phyloP scores from a whole-genome alignment of 208 protist genomes.

The Leishmania guyanensis region DNA sequence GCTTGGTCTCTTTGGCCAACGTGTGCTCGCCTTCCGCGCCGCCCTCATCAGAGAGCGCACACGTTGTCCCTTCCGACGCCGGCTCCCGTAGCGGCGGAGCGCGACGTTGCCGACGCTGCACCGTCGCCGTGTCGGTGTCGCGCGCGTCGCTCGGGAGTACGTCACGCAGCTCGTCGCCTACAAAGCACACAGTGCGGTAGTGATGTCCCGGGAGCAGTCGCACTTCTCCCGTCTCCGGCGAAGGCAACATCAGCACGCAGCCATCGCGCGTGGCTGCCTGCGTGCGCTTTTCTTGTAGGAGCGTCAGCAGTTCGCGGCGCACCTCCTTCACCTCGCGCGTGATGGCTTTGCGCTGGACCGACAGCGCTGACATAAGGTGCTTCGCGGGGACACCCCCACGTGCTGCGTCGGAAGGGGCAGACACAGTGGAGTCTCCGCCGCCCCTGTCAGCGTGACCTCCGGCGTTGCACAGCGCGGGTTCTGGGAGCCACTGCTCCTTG shows the following conservation, averaged over 20 bases:
- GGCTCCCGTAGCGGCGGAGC: neutral
- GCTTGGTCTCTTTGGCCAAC: neutral
- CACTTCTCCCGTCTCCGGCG: slow-evolving; percentile 47
- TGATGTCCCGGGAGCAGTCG: slow-evolving; percentile 44
- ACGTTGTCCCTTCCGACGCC: neutral
- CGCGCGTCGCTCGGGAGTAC: slow-evolving; percentile 20
- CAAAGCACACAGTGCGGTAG: slow-evolving; percentile 67
- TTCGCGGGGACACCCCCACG: neutral
- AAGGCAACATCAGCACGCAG: slow-evolving; percentile 57
- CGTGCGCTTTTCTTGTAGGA: slow-evolving; percentile 11
- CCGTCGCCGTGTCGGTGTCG: neutral
- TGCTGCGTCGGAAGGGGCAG: neutral
- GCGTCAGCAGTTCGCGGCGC: neutral
- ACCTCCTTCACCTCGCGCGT: slow-evolving; percentile 4
- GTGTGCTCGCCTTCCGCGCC: neutral
- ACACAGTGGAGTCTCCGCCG: neutral
- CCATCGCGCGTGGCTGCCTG: slow-evolving; percentile 7
- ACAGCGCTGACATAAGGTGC: slow-evolving; percentile 1
- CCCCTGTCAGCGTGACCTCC: neutral
- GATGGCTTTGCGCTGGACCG: slow-evolving; percentile 7
- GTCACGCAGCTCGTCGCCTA: slow-evolving; percentile 63
- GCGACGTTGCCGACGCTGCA: neutral
- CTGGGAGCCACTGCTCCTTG: neutral
- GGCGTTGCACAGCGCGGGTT: neutral
- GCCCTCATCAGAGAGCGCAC: slow-evolving; percentile 1